Evolutionary conservation across 2,329 filamentous ascomycete genomes (phyloP), one percentile per base, ranked within the genome.

Genomic region (Botrytis medusae): DNA sequence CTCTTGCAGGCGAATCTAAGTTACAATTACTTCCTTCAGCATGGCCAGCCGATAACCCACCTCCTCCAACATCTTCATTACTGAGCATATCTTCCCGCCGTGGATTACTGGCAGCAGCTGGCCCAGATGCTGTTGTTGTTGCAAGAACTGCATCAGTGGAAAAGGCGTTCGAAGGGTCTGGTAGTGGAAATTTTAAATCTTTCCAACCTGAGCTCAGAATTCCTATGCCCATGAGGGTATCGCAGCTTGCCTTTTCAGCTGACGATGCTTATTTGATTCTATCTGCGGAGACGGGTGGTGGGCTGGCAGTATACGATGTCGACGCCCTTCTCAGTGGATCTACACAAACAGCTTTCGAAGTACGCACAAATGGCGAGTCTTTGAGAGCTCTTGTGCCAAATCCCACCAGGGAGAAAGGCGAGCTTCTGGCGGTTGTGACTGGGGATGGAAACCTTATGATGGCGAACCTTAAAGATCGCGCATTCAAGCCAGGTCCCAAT

Each of bases 221-320:
- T 10, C 85, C 90, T 2, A 87, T 97, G 79, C 89, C 92, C 16
- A 87, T 90, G 79, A 90, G 92, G 77, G 88, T 97, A 71, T 97
- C 94, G 18, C 96, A 99, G 81, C 86, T 99, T 32, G 90, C 91
- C 25, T 99, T 99, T 81, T 95, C 94, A 0, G 89, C 93, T n/a
- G 93, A 97, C 79, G 97, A 98, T 81, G 90, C 89, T 78, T 94
- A 92, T 77, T 85, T 99, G 74, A 88, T 97, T 51, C 85, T 98
- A 40, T 94, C 93, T 18, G 93, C 93, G 4, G 93, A 97, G 82
- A 86, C 88, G 72, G 92, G 93, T 18, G 92, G 94, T 48, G 94
- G 94, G 7, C 84, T 99, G 75, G 92, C 92, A 6, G 91, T 97
- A 4, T 98, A 97, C 80, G 90, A 95, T 72, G 90, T 93, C 1